Evolutionary conservation across 2,329 filamentous ascomycete genomes (phyloP).

Genomic region (Calonectria hongkongensis): DNA sequence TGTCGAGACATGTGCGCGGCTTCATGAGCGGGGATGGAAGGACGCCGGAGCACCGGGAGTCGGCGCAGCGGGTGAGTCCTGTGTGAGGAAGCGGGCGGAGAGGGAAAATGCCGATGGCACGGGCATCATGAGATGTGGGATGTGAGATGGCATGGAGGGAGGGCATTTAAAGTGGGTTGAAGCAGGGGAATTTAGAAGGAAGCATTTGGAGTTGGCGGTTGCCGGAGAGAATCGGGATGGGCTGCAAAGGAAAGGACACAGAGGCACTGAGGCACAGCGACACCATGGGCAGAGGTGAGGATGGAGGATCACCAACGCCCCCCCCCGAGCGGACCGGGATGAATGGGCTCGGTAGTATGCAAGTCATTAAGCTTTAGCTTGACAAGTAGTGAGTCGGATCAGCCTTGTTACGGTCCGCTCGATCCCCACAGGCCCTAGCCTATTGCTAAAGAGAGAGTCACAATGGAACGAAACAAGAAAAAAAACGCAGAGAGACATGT

Average conservation of each 20-base stretch:
- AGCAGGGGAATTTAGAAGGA: conserved; percentile 21
- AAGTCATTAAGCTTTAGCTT: conserved; percentile 35
- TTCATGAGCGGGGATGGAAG: conserved; percentile 34
- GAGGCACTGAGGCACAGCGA: conserved; percentile 17
- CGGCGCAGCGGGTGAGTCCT: conserved; percentile 35
- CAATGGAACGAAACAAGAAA: conserved; percentile 45
- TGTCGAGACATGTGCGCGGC: conserved; percentile 30
- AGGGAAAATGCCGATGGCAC: conserved; percentile 33
- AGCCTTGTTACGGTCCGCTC: conserved; percentile 23
- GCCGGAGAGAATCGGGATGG: conserved; percentile 52
- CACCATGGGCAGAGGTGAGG: conserved; percentile 15
- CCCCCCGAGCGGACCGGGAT: conserved; percentile 1
- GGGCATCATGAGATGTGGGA: conserved; percentile 38
- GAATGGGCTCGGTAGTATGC: conserved; percentile 24
- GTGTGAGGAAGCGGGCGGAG: conserved; percentile 27
- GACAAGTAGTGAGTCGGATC: conserved; percentile 22
- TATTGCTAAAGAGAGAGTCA: conserved; percentile 12
- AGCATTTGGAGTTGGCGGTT: conserved; percentile 36
- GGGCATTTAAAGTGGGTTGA: conserved; percentile 25
- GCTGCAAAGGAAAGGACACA: conserved; percentile 22
- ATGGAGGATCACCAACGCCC: conserved; percentile 24
- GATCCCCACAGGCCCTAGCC: conserved; percentile 4
- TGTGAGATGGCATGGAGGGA: conserved; percentile 28
- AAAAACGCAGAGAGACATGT: conserved; percentile 43
- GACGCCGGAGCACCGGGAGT: conserved; percentile 36